phyloP scores from a whole-genome alignment of 208 protist species.

The Leishmania gerbilli region DNA sequence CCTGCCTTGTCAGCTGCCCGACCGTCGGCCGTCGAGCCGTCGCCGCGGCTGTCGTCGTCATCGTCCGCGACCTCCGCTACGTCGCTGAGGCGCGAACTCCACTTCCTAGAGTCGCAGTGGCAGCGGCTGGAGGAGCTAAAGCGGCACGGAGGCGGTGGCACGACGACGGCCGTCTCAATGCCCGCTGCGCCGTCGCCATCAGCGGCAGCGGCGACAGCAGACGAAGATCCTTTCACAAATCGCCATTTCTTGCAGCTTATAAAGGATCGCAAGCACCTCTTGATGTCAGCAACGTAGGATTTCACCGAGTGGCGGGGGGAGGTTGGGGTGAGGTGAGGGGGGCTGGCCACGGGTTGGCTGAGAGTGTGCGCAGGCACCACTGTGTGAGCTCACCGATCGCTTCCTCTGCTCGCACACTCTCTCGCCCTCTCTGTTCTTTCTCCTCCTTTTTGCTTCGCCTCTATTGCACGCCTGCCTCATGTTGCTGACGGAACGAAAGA shows the following conservation, averaged over 20 bases:
- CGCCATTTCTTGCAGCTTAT: constrained; percentile 30
- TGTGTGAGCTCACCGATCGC: not conserved
- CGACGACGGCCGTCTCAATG: not conserved
- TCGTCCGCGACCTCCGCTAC: constrained; percentile 13
- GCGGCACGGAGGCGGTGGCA: constrained; percentile 18
- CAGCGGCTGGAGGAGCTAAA: constrained; percentile 65
- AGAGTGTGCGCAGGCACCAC: not conserved
- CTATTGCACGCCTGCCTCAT: not conserved
- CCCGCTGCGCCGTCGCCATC: not conserved
- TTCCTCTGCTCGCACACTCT: not conserved
- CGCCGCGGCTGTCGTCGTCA: not conserved
- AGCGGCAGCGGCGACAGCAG: not conserved
- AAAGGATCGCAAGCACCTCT: constrained; percentile 26
- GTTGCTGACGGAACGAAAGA: not conserved
- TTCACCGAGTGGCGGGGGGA: not conserved
- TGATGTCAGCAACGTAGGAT: constrained; percentile 6
- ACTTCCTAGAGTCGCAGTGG: constrained; percentile 79
- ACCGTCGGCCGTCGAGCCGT: not conserved
- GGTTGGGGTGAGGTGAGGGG: not conserved
- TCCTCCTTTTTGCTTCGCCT: no score
- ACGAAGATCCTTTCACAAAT: constrained; percentile 6
- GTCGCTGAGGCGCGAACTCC: constrained; percentile 45
- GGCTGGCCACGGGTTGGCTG: not conserved
- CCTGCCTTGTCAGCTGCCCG: not conserved
- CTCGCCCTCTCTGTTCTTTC: not conserved